These are phyloP conservation scores for Ganoderma sp. DNA, from an alignment of 1,284 basidiomycete genomes.

Conservation along the genomic window DNA sequence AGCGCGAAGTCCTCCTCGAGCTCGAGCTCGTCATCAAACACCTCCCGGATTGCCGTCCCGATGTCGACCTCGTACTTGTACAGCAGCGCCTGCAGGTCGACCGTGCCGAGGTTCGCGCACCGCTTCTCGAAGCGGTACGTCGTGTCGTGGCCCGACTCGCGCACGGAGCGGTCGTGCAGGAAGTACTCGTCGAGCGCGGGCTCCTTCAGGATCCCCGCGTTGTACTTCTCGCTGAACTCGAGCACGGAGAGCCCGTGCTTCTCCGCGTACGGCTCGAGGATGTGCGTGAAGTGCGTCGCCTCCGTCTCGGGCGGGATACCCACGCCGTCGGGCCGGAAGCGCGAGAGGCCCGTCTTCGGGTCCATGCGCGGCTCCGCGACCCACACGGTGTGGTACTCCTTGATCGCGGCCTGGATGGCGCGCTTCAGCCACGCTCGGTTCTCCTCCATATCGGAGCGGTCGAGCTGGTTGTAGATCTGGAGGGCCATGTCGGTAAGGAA, in stretches of 20 bases:
- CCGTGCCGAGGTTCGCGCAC: slow-evolving; percentile 95
- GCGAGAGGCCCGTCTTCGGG: slow-evolving; percentile 89
- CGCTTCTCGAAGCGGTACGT: slow-evolving; percentile 96
- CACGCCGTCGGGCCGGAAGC: slow-evolving; percentile 92
- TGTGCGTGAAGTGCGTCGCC: slow-evolving; percentile 96
- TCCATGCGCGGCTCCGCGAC: slow-evolving; percentile 93
- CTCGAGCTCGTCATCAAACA: slow-evolving; percentile 91
- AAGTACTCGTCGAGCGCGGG: slow-evolving; percentile 97
- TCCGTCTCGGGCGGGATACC: slow-evolving; percentile 99
- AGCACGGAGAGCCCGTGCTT: slow-evolving; percentile 95
- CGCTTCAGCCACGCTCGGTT: slow-evolving; percentile 94
- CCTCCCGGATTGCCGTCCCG: slow-evolving; percentile 90
- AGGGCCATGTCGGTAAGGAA: slow-evolving; percentile 99
- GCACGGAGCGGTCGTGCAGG: slow-evolving; percentile 93
- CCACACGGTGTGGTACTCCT: slow-evolving; percentile 99
- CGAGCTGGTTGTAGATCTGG: slow-evolving; percentile 96
- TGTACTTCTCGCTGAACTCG: slow-evolving; percentile 98
- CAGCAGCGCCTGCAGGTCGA: slow-evolving; percentile 90
- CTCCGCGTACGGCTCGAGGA: slow-evolving; percentile 92
- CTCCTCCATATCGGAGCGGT: slow-evolving; percentile 79
- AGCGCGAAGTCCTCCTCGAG: slow-evolving; percentile 92
- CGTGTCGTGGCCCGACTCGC: slow-evolving; percentile 96
- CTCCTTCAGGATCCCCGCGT: slow-evolving; percentile 82
- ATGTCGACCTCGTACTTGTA: slow-evolving; percentile 97
- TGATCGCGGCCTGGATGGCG: slow-evolving; percentile 96